Percentiles rank a stretch among this genome's conserved stretches.
phyloP scores from a whole-genome alignment of 768 basidiomycete species.

The Hygrocybe coccinea region DNA sequence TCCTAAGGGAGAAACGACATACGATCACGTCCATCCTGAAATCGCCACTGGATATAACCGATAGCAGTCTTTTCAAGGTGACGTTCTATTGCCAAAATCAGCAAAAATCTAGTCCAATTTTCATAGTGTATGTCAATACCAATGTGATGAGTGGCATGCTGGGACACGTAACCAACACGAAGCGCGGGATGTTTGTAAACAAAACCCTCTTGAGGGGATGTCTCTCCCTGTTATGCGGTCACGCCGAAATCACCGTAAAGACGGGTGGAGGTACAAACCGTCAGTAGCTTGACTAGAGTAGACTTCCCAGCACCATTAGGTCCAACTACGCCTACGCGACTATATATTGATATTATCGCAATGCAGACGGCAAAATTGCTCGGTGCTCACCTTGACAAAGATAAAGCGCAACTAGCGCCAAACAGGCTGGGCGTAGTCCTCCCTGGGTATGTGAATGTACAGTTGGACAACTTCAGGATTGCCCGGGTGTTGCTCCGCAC shows the following conservation, averaged over 20 bases:
- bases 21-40: conserved; percentile 98
- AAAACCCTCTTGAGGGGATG: conserved; percentile 81
- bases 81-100: conserved; percentile 48
- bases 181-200: conserved; percentile 93
- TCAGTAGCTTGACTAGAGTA: conserved; percentile 90
- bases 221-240: conserved; percentile 63
- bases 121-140: conserved; percentile 37
- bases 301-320: conserved; percentile 97
- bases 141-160: conserved; percentile 97
- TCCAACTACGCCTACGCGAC: conserved; percentile 87
- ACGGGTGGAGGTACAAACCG: conserved; percentile 42
- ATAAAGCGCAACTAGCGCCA: conserved; percentile 88
- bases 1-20: conserved; percentile 26
- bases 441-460: conserved; percentile 94
- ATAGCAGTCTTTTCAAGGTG: conserved; percentile 96
- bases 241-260: conserved; percentile 5
- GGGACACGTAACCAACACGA: conserved; percentile 94
- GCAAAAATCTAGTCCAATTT: conserved; percentile 10
- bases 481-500: conserved; percentile 94
- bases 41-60: conserved; percentile 97
- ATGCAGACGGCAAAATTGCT: conserved; percentile 13
- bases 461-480: conserved; percentile 86
- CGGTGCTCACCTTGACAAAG: conserved; percentile 71
- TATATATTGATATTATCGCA: conserved; percentile 27
- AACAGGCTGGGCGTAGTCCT: conserved; percentile 70